These are phyloP conservation scores for Monascus ruber DNA, from an alignment of 2,329 filamentous ascomycete species.

Conservation along the genomic window DNA sequence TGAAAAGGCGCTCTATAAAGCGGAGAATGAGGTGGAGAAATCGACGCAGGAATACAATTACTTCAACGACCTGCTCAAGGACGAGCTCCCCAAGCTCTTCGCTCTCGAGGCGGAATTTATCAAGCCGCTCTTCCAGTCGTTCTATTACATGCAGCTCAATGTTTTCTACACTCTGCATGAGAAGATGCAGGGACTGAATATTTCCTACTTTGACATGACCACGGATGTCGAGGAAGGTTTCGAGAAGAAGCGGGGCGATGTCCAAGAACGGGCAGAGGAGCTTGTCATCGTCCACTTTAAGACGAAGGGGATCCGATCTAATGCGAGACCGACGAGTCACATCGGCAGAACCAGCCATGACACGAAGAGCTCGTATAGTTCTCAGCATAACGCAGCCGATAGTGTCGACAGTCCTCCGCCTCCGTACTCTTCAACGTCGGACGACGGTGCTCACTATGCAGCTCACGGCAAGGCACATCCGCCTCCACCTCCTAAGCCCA, in stretches of 20 bases:
- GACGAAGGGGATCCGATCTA: conserved; percentile 51
- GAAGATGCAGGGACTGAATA: conserved; percentile 94
- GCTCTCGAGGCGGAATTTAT: conserved; percentile 87
- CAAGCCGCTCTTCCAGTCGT: conserved; percentile 90
- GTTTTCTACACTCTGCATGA: conserved; percentile 98
- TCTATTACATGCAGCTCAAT: conserved; percentile 99
- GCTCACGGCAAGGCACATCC: conserved; percentile 56
- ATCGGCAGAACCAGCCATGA: conserved; percentile 19
- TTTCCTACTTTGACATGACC: conserved; percentile 92
- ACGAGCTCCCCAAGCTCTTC: conserved; percentile 89
- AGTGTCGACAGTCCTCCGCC: conserved; percentile 54
- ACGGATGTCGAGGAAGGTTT: conserved; percentile 88
- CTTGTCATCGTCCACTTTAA: conserved; percentile 85
- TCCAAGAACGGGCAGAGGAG: conserved; percentile 76
- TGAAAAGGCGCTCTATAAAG: conserved; percentile 93
- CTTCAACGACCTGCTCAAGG: conserved; percentile 94
- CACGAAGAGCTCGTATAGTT: conserved; percentile 23
- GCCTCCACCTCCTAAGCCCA: conserved; percentile 64
- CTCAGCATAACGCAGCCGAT: conserved; percentile 29
- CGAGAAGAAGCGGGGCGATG: conserved; percentile 73
- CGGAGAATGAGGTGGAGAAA: conserved; percentile 80
- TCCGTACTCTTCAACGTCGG: conserved; percentile 48
- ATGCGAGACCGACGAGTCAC: conserved; percentile 28
- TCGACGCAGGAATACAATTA: conserved; percentile 95
- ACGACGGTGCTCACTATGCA: conserved; percentile 35